Evolutionary conservation across 768 basidiomycete genomes (phyloP), one percentile per base, ranked within the genome.

Genomic region (Phaffia tasmanica): DNA sequence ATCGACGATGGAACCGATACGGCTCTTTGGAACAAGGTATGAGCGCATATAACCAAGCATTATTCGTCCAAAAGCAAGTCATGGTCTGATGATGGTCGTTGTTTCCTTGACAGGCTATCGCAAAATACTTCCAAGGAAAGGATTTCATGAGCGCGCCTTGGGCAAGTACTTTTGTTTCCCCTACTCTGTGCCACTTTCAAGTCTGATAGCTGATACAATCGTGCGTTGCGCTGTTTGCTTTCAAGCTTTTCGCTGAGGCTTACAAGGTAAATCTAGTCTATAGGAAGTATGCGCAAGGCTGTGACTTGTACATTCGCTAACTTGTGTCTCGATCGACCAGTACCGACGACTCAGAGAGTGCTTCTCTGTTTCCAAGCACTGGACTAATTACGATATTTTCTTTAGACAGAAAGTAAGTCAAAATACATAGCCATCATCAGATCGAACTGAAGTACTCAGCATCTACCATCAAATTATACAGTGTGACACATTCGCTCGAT

Each of bases 81-180:
- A 18, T 30, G 15, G 25, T 64, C 47, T 32, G 2, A n/a, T 25
- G 35, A 42, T 42, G 11, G 35, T 11, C 11, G 11, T 42, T 42
- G 35, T 42, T 11, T 14, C 14, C 16, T 46, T 19, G 16, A 56
- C 48, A 73, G 72, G 89, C 91, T 75, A 93, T 94, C 57, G 89
- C 89, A 53, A 90, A 89, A 74, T 95, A 83, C 76, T 95, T 95
- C 78, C 85, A 90, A 78, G 89, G 88, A 35, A 89, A 88, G 76
- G 86, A 88, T 72, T 92, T 90, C 73, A 93, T 93, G 89, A 91
- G 88, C 74, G 90, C 92, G 0, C 91, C 91, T 6, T 94, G 91
- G 59, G 46, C 25, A 61, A 49, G 46, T 48, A 3, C n/a, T 29
- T n/a, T 23, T 32, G 25, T 18, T 14, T 7, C 25, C n/a, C 18